Percentiles rank a stretch among this genome's conserved stretches.
Evolutionary conservation across 176 grass and related monocot species (phyloP).

Genomic region (Elaeis guineensis): DNA sequence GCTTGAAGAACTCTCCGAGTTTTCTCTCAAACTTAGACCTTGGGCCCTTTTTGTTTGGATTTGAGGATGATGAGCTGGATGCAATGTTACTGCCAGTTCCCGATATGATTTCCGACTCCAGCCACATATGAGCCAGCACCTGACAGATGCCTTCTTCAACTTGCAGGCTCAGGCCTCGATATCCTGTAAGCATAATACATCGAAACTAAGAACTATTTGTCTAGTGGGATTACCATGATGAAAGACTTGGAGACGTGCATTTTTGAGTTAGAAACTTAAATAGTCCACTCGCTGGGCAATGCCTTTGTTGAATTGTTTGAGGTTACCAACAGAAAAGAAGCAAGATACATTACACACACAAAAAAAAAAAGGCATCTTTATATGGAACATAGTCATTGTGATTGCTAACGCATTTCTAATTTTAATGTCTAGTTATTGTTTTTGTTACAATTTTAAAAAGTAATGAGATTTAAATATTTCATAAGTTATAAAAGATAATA

Average conservation of each 20-base stretch:
- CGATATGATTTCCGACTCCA: conserved; percentile 57
- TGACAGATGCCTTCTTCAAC: conserved; percentile 95
- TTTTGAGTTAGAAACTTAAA: too few relatives aligned
- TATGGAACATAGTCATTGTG: too few relatives aligned
- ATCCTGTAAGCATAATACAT: conserved; percentile 28
- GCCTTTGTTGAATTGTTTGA: too few relatives aligned
- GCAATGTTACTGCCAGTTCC: conserved; percentile 26
- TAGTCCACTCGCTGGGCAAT: too few relatives aligned
- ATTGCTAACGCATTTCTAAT: too few relatives aligned
- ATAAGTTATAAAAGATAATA: too few relatives aligned
- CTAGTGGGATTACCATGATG: not conserved
- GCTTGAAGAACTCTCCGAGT: conserved; percentile 70
- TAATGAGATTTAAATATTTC: too few relatives aligned
- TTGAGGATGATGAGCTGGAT: conserved; percentile 34
- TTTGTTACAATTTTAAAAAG: too few relatives aligned
- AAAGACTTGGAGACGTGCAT: not conserved
- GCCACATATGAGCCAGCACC: conserved; percentile 75
- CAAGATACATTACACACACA: too few relatives aligned
- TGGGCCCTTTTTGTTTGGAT: conserved; percentile 51
- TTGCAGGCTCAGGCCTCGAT: conserved; percentile 44
- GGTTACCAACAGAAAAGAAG: too few relatives aligned
- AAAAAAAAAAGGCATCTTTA: too few relatives aligned
- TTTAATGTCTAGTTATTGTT: too few relatives aligned
- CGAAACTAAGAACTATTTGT: not conserved
- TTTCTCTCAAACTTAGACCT: conserved; percentile 56